These are phyloP conservation scores for Bisporella sp. DNA, from an alignment of 2,329 filamentous ascomycete species.

Conservation along the genomic window DNA sequence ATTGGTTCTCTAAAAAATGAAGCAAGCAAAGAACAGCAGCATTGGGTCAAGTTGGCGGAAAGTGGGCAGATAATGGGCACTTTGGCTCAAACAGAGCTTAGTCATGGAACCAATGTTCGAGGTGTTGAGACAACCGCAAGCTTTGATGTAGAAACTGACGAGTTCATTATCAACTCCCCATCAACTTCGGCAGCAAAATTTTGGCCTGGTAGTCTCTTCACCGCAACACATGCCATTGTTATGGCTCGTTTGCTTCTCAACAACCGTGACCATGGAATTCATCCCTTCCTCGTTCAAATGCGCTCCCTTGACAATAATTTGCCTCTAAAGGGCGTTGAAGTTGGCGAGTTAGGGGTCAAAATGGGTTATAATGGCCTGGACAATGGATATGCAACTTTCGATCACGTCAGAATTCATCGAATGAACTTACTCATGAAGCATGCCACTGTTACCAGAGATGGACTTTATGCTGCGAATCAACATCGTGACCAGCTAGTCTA, in stretches of 20 bases:
- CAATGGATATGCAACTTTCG: constrained; percentile 29
- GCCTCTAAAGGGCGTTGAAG: constrained; percentile 21
- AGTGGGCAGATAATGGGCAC: constrained; percentile 22
- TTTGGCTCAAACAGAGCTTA: constrained; percentile 27
- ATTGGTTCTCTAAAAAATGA: constrained; percentile 7
- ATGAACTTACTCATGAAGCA: constrained; percentile 26
- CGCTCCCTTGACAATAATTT: constrained; percentile 21
- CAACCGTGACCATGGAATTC: constrained; percentile 23
- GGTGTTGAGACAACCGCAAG: constrained; percentile 28
- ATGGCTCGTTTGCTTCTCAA: constrained; percentile 25
- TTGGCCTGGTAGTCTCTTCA: constrained; percentile 25
- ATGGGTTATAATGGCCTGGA: constrained; percentile 23
- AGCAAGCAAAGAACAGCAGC: constrained; percentile 7
- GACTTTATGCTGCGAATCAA: constrained; percentile 22
- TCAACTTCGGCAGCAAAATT: constrained; percentile 24
- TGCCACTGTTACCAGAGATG: constrained; percentile 24
- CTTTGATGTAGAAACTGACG: constrained; percentile 22
- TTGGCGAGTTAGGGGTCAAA: constrained; percentile 26
- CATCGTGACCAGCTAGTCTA: constrained; percentile 25
- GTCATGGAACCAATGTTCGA: constrained; percentile 26
- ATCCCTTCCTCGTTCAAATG: constrained; percentile 26
- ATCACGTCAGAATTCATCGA: constrained; percentile 28
- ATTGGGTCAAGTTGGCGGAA: constrained; percentile 12
- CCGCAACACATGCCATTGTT: constrained; percentile 25
- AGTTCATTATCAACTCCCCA: constrained; percentile 27